Evolutionary conservation across 116 monocot genomes (phyloP).

Genomic region (Posidonia oceanica): DNA sequence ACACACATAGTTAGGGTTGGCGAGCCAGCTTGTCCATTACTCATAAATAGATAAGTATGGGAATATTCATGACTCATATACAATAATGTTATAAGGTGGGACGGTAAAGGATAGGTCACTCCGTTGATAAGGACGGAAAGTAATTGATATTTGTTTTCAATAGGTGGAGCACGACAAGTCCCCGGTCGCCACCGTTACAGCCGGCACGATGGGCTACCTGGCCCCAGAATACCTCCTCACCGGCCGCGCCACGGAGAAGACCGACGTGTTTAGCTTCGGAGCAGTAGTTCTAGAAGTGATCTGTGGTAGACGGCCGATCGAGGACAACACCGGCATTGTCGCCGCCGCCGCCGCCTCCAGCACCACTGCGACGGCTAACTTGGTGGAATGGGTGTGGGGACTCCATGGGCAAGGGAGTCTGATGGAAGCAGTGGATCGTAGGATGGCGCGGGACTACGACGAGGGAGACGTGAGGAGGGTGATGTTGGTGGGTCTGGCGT

Average conservation of each 20-base stretch:
- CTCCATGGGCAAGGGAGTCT: conserved; percentile 53
- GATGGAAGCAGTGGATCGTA: conserved; percentile 50
- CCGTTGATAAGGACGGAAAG: too few species aligned
- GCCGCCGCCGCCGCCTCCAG: background rate
- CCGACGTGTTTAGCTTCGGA: conserved; percentile 93
- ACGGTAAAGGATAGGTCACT: too few species aligned
- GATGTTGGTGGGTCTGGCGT: conserved; percentile 60
- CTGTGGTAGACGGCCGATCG: conserved; percentile 70
- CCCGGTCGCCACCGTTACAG: conserved; percentile 74
- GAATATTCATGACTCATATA: too few species aligned
- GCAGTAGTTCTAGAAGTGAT: conserved; percentile 73
- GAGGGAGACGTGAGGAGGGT: conserved; percentile 57
- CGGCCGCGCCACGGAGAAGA: conserved; percentile 84
- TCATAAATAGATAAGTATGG: too few species aligned
- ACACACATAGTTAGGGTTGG: too few species aligned
- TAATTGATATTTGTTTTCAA: too few species aligned
- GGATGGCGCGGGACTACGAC: conserved; percentile 43
- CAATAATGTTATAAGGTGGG: too few species aligned
- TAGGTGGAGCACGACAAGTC: conserved; percentile 60
- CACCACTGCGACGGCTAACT: conserved; percentile 19
- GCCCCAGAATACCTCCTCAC: conserved; percentile 94
- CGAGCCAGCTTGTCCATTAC: too few species aligned
- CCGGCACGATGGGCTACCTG: conserved; percentile 97
- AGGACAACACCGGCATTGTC: conserved; percentile 4
- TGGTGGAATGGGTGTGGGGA: conserved; percentile 94